Evolutionary conservation across 495 filamentous ascomycete genomes (phyloP).

Genomic region (Penicillium steckii): DNA sequence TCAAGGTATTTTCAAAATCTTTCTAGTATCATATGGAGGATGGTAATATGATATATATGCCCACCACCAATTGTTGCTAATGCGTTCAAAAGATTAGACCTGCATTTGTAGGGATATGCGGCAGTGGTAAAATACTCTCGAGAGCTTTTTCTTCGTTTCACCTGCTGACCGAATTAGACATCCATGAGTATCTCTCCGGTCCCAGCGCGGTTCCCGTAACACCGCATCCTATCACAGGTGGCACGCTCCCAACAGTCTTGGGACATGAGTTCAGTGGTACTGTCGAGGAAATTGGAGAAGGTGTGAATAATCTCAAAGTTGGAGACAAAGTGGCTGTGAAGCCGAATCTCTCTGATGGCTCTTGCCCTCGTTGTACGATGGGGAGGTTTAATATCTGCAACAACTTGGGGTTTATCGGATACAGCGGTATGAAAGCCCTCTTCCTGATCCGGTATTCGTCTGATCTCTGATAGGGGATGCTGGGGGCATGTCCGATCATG

Average conservation of each 20-base stretch:
- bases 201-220: slow-evolving; percentile 53
- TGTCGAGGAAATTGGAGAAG: slow-evolving; percentile 57
- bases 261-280: slow-evolving; percentile 64
- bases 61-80: neutral
- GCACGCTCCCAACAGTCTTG: slow-evolving; percentile 54
- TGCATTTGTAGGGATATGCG: slow-evolving; percentile 37
- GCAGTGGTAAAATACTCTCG: slow-evolving; percentile 28
- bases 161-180: slow-evolving; percentile 33
- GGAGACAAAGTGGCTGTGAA: slow-evolving; percentile 58
- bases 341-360: slow-evolving; percentile 59
- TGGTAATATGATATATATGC: neutral
- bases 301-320: slow-evolving; percentile 46
- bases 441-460: neutral
- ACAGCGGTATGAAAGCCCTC: slow-evolving; percentile 41
- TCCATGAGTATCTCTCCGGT: slow-evolving; percentile 61
- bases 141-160: neutral
- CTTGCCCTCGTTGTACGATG: slow-evolving; percentile 50
- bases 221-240: slow-evolving; percentile 59
- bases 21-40: neutral
- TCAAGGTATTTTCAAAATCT: slow-evolving; percentile 34
- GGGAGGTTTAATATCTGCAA: slow-evolving; percentile 57
- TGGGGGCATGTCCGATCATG: slow-evolving; percentile 57
- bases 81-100: slow-evolving; percentile 24
- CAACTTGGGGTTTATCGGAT: slow-evolving; percentile 58
- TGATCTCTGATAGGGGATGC: slow-evolving; percentile 19